Evolutionary conservation across 768 basidiomycete genomes (phyloP), one percentile per base, ranked within the genome.

Genomic region (Gelatoporia subvermispora): DNA sequence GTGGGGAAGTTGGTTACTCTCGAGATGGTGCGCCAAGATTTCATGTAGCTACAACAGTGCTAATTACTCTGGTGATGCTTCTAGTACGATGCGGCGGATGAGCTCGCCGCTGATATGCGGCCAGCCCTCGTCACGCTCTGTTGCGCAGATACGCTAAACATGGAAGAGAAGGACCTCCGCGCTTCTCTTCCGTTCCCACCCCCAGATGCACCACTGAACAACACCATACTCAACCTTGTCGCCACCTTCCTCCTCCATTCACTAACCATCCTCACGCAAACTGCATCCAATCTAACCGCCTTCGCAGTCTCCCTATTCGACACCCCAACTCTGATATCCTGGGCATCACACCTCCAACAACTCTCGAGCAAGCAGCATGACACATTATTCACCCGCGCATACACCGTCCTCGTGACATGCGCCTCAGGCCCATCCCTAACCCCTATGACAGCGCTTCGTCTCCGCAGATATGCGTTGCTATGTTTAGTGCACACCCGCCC

Each of bases 1-100:
- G 60, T 81, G 5, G 84, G 78, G 8, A 89, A 88, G 62, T 64
- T 91, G 2, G 70, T 88, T 21, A 57, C 73, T 20, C 60, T 91
- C 42, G 85, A 88, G 55, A 69, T 88, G 79, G 89, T 91, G 58
- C 45, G 88, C 73, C 21, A 34, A 41, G 45, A 16, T 35, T 23
- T 31, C 35, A 22, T 28, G 17, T 51, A 17, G 16, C 17, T 17
- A 35, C 22, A 23, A 41, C 20, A 2, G 7, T 13, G 3, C 31
- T 35, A 13, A 3, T 3, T 1, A 5, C 13, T 8, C 15, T 25
- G n/a, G 22, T 41, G 43, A 16, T 54, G 15, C 18, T 36, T 44
- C 25, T 50, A 89, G 88, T 76, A 74, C 56, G 76, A 82, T 23
- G 60, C 67, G 23, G 78, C 84, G 0, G 50, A 75, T 9, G 57